These are phyloP conservation scores for Thalassiosira sp. DNA, from an alignment of 352 stramenopile species.

Conservation along the genomic window DNA sequence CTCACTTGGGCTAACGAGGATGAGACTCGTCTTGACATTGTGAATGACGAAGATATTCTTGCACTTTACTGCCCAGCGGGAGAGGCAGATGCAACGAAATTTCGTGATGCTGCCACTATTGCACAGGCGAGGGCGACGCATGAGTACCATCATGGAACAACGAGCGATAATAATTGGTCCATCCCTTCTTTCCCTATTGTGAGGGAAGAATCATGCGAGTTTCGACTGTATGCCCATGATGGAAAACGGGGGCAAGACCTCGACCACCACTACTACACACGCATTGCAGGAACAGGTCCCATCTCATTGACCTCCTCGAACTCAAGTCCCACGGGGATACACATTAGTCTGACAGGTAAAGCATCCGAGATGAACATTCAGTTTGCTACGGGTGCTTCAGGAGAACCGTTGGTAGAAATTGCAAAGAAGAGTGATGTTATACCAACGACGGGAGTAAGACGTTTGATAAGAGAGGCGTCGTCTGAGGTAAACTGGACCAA, in stretches of 20 bases:
- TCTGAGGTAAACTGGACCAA: slow-evolving; percentile 9
- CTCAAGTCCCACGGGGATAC: slow-evolving; percentile 44
- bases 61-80: slow-evolving; percentile 32
- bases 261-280: slow-evolving; percentile 10
- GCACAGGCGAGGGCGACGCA: slow-evolving; percentile 41
- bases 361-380: slow-evolving; percentile 48
- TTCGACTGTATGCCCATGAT: slow-evolving; percentile 37
- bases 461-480: not conserved
- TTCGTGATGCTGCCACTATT: slow-evolving; percentile 62
- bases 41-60: slow-evolving; percentile 30
- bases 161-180: slow-evolving; percentile 36
- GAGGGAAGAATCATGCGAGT: slow-evolving; percentile 49
- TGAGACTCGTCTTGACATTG: not conserved
- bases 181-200: slow-evolving; percentile 63
- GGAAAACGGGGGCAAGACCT: not conserved
- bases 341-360: slow-evolving; percentile 46
- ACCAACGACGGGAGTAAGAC: not conserved
- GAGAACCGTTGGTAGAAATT: slow-evolving; percentile 25
- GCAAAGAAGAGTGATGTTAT: not conserved
- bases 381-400: slow-evolving; percentile 50
- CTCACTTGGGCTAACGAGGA: no score
- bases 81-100: slow-evolving; percentile 20
- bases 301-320: slow-evolving; percentile 19
- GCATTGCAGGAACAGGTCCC: slow-evolving; percentile 18
- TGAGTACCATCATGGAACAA: not conserved